phyloP scores from a whole-genome alignment of 306 rosid species.

The Sphenostylis stenocarpa region DNA sequence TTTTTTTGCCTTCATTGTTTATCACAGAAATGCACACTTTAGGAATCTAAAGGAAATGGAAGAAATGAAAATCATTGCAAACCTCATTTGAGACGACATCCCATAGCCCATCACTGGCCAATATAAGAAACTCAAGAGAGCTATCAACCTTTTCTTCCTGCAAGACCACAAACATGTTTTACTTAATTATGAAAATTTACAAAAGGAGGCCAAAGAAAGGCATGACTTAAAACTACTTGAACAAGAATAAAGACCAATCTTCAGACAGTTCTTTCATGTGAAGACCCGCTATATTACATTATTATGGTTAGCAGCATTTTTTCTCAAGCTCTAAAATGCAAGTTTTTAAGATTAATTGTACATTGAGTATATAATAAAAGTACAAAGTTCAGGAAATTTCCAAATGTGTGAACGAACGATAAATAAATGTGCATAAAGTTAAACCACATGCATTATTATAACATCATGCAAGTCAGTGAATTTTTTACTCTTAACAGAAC shows the following conservation, averaged over 20 bases:
- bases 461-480: not conserved
- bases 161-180: slow-evolving; percentile 27
- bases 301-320: not conserved
- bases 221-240: not conserved
- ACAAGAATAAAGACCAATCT: not conserved
- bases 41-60: not conserved
- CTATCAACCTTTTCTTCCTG: slow-evolving; percentile 92
- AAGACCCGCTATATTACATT: not conserved
- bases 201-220: not conserved
- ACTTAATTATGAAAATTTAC: not conserved
- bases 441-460: not conserved
- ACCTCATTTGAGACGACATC: slow-evolving; percentile 98
- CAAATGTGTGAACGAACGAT: not conserved
- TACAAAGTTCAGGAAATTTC: not conserved
- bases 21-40: not conserved
- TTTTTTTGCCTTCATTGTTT: not conserved
- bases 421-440: not conserved
- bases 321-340: not conserved
- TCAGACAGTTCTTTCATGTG: not conserved
- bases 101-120: slow-evolving; percentile 98
- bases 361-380: not conserved
- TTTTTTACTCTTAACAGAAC: not conserved
- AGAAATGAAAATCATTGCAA: slow-evolving; percentile 24
- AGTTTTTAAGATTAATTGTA: not conserved
- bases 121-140: slow-evolving; percentile 93